Evolutionary conservation across 1,139 yeast genomes (phyloP), one percentile per base, ranked within the genome.

Genomic region (Kodamaea suecica): DNA sequence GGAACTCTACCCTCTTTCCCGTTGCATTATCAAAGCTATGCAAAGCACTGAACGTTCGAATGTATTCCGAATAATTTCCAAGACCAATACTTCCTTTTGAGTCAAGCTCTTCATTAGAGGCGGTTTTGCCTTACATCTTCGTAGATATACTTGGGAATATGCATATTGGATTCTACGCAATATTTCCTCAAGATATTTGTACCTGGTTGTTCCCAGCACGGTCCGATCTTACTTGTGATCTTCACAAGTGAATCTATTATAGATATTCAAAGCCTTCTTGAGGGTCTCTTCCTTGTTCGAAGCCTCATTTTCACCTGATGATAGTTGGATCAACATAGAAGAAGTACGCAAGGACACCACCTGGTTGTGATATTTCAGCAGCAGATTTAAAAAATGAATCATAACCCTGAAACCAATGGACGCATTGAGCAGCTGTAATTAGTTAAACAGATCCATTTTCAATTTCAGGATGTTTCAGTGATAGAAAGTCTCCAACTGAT

Each of bases 191-290:
- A 45, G 24, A 66, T 61, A 8, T 39, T 33, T 36, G 75, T 50
- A 3, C 76, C 76, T 1, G 76, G 76, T 36, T 67, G 70, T 41
- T 67, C 73, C 73, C 73, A 67, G 41, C 61, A 53, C 2, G 70
- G 69, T 0, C 76, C 75, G 12, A 68, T 49, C 19, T 40, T 51
- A 11, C 47, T 37, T 2, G 62, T n/a, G 59, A 38, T 67, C 70
- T 14, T 61, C 59, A 40, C 69, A 70, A 8, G 55, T 59, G 37
- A 58, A 65, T 36, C 61, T 55, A 36, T 44, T 34, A 45, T 67
- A 67, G 16, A 63, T 40, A 10, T 53, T 44, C 17, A 47, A 42
- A 3, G 63, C 61, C 34, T 40, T 50, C 17, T 47, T 35, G 27
- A 65, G 40, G 4, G 47, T 44, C 4, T 50, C 52, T 1, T 31